Base-by-base conservation (phyloP, 148 eudicot genomes). In the Spergularia marina region DNA sequence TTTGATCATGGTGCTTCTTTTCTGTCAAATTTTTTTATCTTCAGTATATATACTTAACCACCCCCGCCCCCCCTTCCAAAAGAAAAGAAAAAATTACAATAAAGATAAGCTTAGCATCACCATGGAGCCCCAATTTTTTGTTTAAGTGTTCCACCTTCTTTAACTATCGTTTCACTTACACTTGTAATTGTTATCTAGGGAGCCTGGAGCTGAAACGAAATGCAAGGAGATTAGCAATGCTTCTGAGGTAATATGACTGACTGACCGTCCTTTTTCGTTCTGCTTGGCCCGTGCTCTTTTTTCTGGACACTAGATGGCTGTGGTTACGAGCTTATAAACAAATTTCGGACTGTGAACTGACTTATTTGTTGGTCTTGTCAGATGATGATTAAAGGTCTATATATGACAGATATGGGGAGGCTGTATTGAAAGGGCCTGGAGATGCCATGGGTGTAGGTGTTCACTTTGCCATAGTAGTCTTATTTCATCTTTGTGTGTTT, bases 171-270 rank as follows among this genome's bases (percentile, higher is more conserved):
- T 56, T 68, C 41, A 67, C 67, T 18, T 80, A 21, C 70, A 51
- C 55, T 75, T 65, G 25, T 23, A 23, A 23, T 23, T 23, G 69
- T 36, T 20, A 57, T 85, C 64, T 80, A 94, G 99, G 84, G 99
- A 92, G 80, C 94, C 99, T 78, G 94, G 97, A 63, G 99, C 99
- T 10, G 99, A 95, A 82, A 82, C 85, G 73, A 95, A 90, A 83
- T 95, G 92, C 76, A 95, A 92, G 84, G 97, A 95, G 30, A 91
- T 95, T n/a, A 89, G 99, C 64, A 92, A 92, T 81, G 99, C 99
- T 56, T 95, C 92, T 79, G 99, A 95, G 97, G 99, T 92, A 86
- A 18, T 61, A 68, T 34, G 12, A 36, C 25, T 65, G 53, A n/a
- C 8, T 72, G 59, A 71, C 52, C 10, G 68, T 34, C 73, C 72